phyloP scores from a whole-genome alignment of 1,284 basidiomycete genomes.

The Sutorius eximius region DNA sequence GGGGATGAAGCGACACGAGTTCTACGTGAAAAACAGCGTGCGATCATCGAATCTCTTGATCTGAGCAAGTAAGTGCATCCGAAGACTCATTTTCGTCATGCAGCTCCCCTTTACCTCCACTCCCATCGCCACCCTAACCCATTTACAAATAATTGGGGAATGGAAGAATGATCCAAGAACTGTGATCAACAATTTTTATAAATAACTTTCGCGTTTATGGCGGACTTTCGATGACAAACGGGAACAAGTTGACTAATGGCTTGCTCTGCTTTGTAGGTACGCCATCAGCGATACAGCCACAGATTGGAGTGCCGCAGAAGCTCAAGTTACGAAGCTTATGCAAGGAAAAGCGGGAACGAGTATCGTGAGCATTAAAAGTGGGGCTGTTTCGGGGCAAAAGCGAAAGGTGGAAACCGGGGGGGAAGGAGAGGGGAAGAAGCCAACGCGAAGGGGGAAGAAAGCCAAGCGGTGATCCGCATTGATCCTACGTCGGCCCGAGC shows the following conservation, averaged over 20 bases:
- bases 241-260: not conserved
- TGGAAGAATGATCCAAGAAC: not conserved
- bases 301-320: conserved; percentile 76
- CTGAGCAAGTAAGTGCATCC: conserved; percentile 72
- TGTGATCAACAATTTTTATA: not conserved
- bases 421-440: conserved; percentile 47
- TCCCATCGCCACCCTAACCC: conserved; percentile 15
- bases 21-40: conserved; percentile 70
- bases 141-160: not conserved
- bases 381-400: conserved; percentile 50
- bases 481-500: conserved; percentile 1
- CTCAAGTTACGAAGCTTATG: conserved; percentile 59
- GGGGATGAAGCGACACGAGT: conserved; percentile 55
- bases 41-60: conserved; percentile 84
- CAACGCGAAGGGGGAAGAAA: conserved; percentile 59
- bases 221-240: not conserved
- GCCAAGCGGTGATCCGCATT: conserved; percentile 44
- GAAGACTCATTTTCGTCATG: conserved; percentile 1
- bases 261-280: conserved; percentile 49
- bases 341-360: conserved; percentile 54
- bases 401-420: conserved; percentile 54
- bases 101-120: not conserved
- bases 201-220: not conserved
- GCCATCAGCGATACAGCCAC: conserved; percentile 70
- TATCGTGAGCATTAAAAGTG: conserved; percentile 72